phyloP scores from a whole-genome alignment of 1,284 basidiomycete species.

The Rhodotorula sp. region DNA sequence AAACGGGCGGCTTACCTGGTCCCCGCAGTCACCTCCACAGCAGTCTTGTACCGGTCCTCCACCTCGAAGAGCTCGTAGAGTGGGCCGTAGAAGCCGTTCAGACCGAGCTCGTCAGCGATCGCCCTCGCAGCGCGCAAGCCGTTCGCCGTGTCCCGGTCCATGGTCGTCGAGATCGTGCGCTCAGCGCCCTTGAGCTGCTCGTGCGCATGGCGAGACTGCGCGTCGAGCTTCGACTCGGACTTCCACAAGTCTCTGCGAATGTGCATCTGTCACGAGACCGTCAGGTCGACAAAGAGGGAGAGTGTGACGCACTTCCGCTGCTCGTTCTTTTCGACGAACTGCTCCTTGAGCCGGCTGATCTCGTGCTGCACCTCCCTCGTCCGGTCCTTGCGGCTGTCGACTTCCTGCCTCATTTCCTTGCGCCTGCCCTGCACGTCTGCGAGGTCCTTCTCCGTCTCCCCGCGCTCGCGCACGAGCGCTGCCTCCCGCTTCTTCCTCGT shows the following conservation, averaged over 20 bases:
- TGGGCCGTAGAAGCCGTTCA: constrained; percentile 83
- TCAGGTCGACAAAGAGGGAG: neutral
- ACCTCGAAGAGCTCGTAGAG: constrained; percentile 92
- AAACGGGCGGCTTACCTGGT: constrained; percentile 62
- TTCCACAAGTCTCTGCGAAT: constrained; percentile 75
- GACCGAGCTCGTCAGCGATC: constrained; percentile 69
- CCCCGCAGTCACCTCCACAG: constrained; percentile 91
- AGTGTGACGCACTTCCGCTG: constrained; percentile 63
- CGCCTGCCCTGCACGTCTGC: constrained; percentile 55
- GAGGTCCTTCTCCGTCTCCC: constrained; percentile 55
- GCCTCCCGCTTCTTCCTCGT: constrained; percentile 55
- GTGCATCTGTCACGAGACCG: no score
- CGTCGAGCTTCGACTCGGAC: constrained; percentile 84
- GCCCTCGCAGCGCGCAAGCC: constrained; percentile 66
- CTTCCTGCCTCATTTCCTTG: constrained; percentile 31
- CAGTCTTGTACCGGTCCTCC: constrained; percentile 87
- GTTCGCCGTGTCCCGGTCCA: constrained; percentile 89
- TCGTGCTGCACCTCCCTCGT: constrained; percentile 42
- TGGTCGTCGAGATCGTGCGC: constrained; percentile 77
- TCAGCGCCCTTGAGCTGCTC: constrained; percentile 79
- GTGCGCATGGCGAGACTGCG: constrained; percentile 68
- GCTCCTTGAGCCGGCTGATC: constrained; percentile 61
- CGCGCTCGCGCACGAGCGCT: constrained; percentile 51
- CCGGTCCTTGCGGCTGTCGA: constrained; percentile 47
- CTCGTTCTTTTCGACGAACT: constrained; percentile 70